Conservation (phyloP, 352 stramenopile species). For the Phytophthora fragariae region DNA sequence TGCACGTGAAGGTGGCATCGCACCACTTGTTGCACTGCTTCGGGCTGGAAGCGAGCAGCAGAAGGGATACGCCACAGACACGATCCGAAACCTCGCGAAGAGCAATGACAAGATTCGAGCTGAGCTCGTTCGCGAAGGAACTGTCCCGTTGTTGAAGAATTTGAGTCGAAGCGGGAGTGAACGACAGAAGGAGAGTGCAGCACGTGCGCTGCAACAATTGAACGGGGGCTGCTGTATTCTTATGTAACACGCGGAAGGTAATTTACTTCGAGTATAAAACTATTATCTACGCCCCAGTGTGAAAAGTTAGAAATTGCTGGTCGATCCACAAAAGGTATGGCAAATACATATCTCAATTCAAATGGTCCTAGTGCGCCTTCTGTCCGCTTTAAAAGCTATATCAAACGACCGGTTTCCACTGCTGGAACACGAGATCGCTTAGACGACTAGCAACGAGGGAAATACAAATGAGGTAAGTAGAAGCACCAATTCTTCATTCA, state of each 20-base stretch:
- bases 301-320: too few species aligned
- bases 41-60: constrained; percentile 7
- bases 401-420: constrained; percentile 62
- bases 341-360: neutral
- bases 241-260: neutral
- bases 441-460: constrained; percentile 31
- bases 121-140: constrained; percentile 6
- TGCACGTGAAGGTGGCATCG: neutral
- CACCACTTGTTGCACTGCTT: constrained; percentile 1
- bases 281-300: too few species aligned
- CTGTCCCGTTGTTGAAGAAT: constrained; percentile 1
- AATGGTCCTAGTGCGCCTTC: neutral
- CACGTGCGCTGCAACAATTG: constrained; percentile 2
- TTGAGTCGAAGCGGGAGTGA: constrained; percentile 1
- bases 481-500: neutral
- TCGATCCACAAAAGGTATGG: too few species aligned
- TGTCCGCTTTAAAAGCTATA: neutral
- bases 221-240: constrained; percentile 10
- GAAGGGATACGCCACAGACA: neutral
- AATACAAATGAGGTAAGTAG: neutral
- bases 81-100: constrained; percentile 5
- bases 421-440: constrained; percentile 57
- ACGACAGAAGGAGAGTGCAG: constrained; percentile 1
- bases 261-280: too few species aligned
- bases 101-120: constrained; percentile 17